Evolutionary conservation across 1,284 basidiomycete genomes (phyloP).

Genomic region (Amylostereum areolatum): DNA sequence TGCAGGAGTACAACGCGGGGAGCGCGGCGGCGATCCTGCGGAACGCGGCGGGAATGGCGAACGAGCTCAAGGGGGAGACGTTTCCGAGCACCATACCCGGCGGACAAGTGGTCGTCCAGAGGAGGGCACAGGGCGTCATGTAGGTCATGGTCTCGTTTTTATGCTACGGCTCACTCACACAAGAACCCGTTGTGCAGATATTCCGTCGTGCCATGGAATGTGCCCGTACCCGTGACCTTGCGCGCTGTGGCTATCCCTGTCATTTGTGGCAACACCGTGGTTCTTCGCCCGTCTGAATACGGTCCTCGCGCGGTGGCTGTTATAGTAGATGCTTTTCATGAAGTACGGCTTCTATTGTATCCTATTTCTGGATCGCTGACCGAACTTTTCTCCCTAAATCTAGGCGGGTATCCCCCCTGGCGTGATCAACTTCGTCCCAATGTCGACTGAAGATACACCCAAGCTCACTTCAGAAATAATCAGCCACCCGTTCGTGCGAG

Average conservation of each 20-base stretch:
- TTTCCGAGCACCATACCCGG: slow-evolving; percentile 23
- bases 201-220: slow-evolving; percentile 33
- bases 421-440: slow-evolving; percentile 54
- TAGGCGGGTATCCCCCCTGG: slow-evolving; percentile 57
- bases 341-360: slow-evolving; percentile 18
- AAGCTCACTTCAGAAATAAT: slow-evolving; percentile 48
- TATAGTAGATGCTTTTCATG: slow-evolving; percentile 43
- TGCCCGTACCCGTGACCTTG: slow-evolving; percentile 37
- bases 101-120: slow-evolving; percentile 24
- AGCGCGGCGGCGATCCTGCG: slow-evolving; percentile 7
- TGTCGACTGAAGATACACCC: slow-evolving; percentile 40
- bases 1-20: slow-evolving; percentile 15
- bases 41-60: slow-evolving; percentile 15
- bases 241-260: slow-evolving; percentile 49
- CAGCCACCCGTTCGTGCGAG: slow-evolving; percentile 43
- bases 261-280: slow-evolving; percentile 59
- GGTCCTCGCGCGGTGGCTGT: slow-evolving; percentile 46
- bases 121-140: slow-evolving; percentile 27
- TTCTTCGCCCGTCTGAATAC: slow-evolving; percentile 55
- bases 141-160: slow-evolving; percentile 11
- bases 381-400: background rate
- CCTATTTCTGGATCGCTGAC: background rate
- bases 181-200: slow-evolving; percentile 9
- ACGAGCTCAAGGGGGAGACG: slow-evolving; percentile 23
- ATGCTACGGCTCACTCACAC: slow-evolving; percentile 6